phyloP scores from a whole-genome alignment of 768 basidiomycete species.

The Hortiboletus flavorubellus region DNA sequence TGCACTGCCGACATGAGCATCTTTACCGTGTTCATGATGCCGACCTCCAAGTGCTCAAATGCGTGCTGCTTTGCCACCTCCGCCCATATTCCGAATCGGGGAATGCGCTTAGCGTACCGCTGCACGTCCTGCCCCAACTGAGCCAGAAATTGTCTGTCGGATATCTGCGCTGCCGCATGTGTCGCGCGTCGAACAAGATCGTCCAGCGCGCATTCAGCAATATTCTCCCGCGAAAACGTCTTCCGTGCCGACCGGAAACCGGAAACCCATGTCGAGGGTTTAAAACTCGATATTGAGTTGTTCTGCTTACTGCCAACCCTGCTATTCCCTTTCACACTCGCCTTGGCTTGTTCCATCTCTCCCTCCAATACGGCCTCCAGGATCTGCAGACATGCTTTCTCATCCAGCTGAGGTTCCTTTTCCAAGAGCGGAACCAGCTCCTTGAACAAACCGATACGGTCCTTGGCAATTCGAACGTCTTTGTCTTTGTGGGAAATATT shows the following conservation, averaged over 20 bases:
- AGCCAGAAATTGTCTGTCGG: neutral
- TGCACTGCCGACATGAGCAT: conserved; percentile 9
- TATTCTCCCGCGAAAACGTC: neutral
- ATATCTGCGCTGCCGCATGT: neutral
- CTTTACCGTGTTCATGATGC: neutral
- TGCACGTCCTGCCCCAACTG: neutral
- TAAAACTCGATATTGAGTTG: no score
- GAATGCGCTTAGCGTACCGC: neutral
- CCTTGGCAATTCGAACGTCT: conserved; percentile 14
- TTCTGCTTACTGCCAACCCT: no score
- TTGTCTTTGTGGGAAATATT: conserved; percentile 4
- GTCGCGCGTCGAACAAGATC: neutral
- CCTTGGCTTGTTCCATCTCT: conserved; percentile 1
- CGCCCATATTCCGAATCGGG: neutral
- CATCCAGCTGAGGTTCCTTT: neutral
- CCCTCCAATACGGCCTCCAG: conserved; percentile 6
- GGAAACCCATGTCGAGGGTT: no score
- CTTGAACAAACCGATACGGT: conserved; percentile 10
- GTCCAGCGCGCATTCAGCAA: neutral
- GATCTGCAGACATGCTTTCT: neutral
- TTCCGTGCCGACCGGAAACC: neutral
- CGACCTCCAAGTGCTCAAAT: neutral
- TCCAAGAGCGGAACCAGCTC: neutral
- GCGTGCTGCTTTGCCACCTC: neutral
- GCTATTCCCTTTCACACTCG: neutral